A percentile compares a stretch with the other conserved stretches of the same genome.
Conservation (phyloP, 768 basidiomycete genomes). For the Tephrocybe rancida region DNA sequence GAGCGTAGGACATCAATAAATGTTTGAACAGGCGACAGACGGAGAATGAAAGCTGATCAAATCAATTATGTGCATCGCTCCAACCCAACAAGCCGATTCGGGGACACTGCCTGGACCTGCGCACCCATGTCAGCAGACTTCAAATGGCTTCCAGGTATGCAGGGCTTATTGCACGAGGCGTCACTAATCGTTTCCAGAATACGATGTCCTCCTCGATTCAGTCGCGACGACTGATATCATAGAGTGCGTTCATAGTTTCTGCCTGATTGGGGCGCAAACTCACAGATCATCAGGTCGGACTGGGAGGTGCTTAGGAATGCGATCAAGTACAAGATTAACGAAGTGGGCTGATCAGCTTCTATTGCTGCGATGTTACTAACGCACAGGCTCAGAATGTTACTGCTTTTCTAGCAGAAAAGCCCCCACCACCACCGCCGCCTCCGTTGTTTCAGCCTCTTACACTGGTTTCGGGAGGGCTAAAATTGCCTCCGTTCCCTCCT, state of each 20-base stretch:
- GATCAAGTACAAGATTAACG: constrained; percentile 70
- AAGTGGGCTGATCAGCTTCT: constrained; percentile 45
- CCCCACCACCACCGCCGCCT: constrained; percentile 33
- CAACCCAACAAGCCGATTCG: too few relatives aligned
- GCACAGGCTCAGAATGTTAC: constrained; percentile 46
- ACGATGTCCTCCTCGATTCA: constrained; percentile 57
- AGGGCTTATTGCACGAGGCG: neutral
- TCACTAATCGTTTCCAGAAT: constrained; percentile 40
- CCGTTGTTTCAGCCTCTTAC: constrained; percentile 42
- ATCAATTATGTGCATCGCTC: neutral
- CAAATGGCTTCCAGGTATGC: constrained; percentile 56
- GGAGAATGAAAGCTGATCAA: neutral
- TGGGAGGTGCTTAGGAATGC: constrained; percentile 72
- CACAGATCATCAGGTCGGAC: constrained; percentile 48
- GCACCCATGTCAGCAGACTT: constrained; percentile 28
- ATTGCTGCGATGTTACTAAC: constrained; percentile 11
- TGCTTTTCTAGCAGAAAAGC: constrained; percentile 45
- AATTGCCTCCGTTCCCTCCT: constrained; percentile 73
- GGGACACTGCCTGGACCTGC: too few relatives aligned
- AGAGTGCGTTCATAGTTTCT: constrained; percentile 44
- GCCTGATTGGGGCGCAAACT: constrained; percentile 10
- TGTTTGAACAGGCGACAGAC: neutral
- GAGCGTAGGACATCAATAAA: constrained; percentile 31
- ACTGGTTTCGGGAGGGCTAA: constrained; percentile 61
- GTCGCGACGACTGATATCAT: constrained; percentile 68